These are phyloP conservation scores for Trypethelium eluteriae DNA, from an alignment of 495 filamentous ascomycete species.

Conservation along the genomic window DNA sequence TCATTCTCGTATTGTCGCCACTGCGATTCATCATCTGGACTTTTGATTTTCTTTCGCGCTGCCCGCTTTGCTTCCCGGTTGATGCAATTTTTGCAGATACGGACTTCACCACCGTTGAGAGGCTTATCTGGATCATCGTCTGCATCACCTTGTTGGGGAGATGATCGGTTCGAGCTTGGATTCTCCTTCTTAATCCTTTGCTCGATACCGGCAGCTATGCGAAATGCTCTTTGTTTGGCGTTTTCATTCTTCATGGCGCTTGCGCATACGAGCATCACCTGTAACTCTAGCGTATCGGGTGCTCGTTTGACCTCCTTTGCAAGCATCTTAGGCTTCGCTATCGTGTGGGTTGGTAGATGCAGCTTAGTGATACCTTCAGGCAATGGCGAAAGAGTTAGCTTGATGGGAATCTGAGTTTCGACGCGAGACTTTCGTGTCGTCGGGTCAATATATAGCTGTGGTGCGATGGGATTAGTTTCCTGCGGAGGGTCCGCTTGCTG, in stretches of 20 bases:
- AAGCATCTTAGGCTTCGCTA: slow-evolving; percentile 83
- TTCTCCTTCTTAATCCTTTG: slow-evolving; percentile 16
- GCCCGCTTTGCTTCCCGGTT: slow-evolving; percentile 80
- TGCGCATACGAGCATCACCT: slow-evolving; percentile 75
- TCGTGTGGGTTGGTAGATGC: slow-evolving; percentile 78
- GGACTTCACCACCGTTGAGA: slow-evolving; percentile 74
- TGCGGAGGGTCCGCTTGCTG: slow-evolving; percentile 2
- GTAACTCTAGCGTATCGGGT: slow-evolving; percentile 70
- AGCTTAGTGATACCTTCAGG: slow-evolving; percentile 67
- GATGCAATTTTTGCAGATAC: slow-evolving; percentile 78
- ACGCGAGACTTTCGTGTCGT: slow-evolving; percentile 78
- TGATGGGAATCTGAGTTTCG: slow-evolving; percentile 86
- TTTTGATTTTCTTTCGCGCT: slow-evolving; percentile 79
- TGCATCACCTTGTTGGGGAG: slow-evolving; percentile 22
- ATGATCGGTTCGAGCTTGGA: not conserved
- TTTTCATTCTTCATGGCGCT: slow-evolving; percentile 79
- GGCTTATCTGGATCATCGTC: slow-evolving; percentile 57
- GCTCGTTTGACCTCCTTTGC: slow-evolving; percentile 54
- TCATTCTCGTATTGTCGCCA: slow-evolving; percentile 71
- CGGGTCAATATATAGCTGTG: slow-evolving; percentile 45
- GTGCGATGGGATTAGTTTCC: slow-evolving; percentile 40
- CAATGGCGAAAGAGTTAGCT: slow-evolving; percentile 62
- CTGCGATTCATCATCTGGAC: slow-evolving; percentile 71
- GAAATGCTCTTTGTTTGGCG: slow-evolving; percentile 55
- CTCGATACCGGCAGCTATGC: slow-evolving; percentile 46